A percentile compares a stretch with the other conserved stretches of the same genome.
Evolutionary conservation across 768 basidiomycete genomes (phyloP).

Genomic region (Ramaria sp.): DNA sequence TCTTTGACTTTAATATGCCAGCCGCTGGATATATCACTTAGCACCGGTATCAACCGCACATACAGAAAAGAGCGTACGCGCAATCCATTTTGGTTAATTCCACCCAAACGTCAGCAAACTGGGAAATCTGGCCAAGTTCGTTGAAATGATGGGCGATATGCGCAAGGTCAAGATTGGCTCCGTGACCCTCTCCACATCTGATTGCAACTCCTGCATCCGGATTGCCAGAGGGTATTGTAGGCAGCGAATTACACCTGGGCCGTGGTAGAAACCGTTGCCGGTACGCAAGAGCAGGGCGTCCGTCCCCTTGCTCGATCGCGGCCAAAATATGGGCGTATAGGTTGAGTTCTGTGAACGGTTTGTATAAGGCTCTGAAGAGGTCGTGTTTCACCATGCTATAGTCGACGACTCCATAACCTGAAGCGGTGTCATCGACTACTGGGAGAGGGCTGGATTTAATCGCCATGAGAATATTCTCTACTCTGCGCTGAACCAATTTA

Average conservation of each 20-base stretch:
- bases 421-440: background rate
- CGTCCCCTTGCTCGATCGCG: slow-evolving; percentile 20
- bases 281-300: slow-evolving; percentile 1
- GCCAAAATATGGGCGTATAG: slow-evolving; percentile 11
- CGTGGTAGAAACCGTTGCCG: background rate
- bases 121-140: slow-evolving; percentile 6
- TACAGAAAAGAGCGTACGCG: background rate
- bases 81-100: background rate
- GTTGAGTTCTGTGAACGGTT: slow-evolving; percentile 9
- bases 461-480: slow-evolving; percentile 3
- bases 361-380: slow-evolving; percentile 17
- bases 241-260: background rate
- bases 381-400: slow-evolving; percentile 12
- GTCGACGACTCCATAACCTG: slow-evolving; percentile 9
- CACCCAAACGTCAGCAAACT: slow-evolving; percentile 14
- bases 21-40: background rate
- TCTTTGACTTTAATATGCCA: background rate
- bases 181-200: slow-evolving; percentile 12
- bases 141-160: background rate
- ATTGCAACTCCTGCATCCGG: slow-evolving; percentile 8
- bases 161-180: background rate
- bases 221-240: background rate
- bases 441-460: slow-evolving; percentile 9
- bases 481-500: slow-evolving; percentile 11
- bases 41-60: background rate